Evolutionary conservation across 805 yeast species (phyloP).

Genomic region (Schwanniomyces yamadae): DNA sequence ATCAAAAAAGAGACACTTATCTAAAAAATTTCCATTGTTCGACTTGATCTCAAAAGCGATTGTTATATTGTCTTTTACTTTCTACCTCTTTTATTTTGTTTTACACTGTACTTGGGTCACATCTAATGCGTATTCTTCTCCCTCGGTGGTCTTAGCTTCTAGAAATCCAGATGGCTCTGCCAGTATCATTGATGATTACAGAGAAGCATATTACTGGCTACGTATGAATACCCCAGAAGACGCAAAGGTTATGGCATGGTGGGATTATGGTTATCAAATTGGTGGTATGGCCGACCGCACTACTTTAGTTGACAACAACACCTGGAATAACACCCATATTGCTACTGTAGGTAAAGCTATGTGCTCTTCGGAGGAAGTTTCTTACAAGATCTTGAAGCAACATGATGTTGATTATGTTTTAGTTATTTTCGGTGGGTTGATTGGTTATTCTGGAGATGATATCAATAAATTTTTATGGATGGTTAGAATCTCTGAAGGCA

Average conservation of each 20-base stretch:
- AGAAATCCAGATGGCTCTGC: conserved; percentile 81
- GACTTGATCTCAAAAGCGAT: conserved; percentile 52
- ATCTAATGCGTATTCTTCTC: conserved; percentile 91
- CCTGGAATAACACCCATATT: conserved; percentile 99
- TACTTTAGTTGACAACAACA: conserved; percentile 95
- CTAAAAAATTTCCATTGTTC: conserved; percentile 20
- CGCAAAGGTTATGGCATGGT: conserved; percentile 96
- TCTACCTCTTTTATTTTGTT: conserved; percentile 79
- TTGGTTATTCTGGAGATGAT: conserved; percentile 96
- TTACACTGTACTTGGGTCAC: conserved; percentile 98
- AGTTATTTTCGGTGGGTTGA: conserved; percentile 88
- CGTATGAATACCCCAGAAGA: conserved; percentile 97
- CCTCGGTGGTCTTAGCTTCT: conserved; percentile 92
- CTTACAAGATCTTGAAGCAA: conserved; percentile 83
- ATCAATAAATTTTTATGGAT: conserved; percentile 96
- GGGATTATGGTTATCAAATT: conserved; percentile 99
- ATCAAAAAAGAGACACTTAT: conserved; percentile 8
- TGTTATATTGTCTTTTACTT: conserved; percentile 66
- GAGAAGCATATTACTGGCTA: conserved; percentile 99
- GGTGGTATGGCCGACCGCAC: conserved; percentile 99
- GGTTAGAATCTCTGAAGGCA: conserved; percentile 98
- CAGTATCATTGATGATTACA: conserved; percentile 87
- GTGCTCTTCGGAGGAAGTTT: conserved; percentile 83
- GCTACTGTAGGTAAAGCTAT: conserved; percentile 99
- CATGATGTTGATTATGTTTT: conserved; percentile 95